Evolutionary conservation across 2,329 filamentous ascomycete species (phyloP), one percentile per base, ranked within the genome.

Genomic region (Bertia moriformis): DNA sequence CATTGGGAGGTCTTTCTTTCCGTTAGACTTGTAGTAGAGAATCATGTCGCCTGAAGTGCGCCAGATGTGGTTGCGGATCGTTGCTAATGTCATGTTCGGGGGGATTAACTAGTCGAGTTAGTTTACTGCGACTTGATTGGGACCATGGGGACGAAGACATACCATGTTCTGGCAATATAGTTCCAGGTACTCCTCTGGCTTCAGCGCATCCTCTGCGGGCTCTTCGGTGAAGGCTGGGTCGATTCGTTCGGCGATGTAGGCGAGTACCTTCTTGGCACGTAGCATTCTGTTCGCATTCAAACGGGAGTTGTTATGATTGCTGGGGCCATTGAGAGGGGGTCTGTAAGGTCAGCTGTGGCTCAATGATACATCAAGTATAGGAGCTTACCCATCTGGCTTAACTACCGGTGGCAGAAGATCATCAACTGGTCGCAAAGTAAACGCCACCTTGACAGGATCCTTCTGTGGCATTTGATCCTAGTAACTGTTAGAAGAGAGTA

Each of bases 211-310:
- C 7, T 69, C 62, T 38, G 78, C 71, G 3, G 67, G 62, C 39
- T 76, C 68, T 38, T 77, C 67, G 70, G 63, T n/a, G 69, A 58
- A 29, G 3, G 67, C 68, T 4, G 74, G 69, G 49, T 96, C 89
- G 42, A 98, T 89, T 40, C 88, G 73, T 58, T 98, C 91, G 1
- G 87, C 85, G 14, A 98, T 76, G 51, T 98, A 98, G 0, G 78
- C 76, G 42, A 96, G 62, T 17, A 98, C 91, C 66, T 98, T 98
- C 62, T 86, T 89, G 3, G 93, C 86, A 37, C 91, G 75, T 38
- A 98, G 68, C 91, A 98, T 96, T 40, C 89, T 76, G 53, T 96
- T 98, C 10, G 91, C 91, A 55, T 96, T 98, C 39, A 98, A 69
- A 18, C 91, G 79, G 47, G 88, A 89, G 56, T 89, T 93, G 39